Evolutionary conservation across 2,329 filamentous ascomycete genomes (phyloP).

Genomic region (Cladorrhinum sp.): DNA sequence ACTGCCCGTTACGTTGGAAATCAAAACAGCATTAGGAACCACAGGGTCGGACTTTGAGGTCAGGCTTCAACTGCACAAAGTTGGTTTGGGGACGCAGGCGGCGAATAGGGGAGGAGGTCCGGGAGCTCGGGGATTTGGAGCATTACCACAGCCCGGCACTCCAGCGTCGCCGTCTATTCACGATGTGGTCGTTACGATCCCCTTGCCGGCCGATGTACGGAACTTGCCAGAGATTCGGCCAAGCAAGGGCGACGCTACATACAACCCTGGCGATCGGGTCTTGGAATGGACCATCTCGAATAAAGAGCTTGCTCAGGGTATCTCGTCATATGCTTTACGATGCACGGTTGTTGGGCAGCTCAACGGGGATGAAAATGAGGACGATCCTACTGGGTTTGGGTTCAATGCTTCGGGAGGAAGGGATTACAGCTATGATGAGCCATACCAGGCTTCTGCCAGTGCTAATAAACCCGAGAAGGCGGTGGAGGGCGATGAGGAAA

Average conservation of each 20-base stretch:
- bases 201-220: constrained; percentile 73
- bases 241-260: constrained; percentile 78
- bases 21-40: constrained; percentile 74
- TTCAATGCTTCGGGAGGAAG: constrained; percentile 34
- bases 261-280: constrained; percentile 66
- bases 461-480: constrained; percentile 28
- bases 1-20: constrained; percentile 76
- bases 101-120: constrained; percentile 23
- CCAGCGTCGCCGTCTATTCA: constrained; percentile 64
- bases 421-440: constrained; percentile 49
- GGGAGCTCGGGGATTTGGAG: constrained; percentile 37
- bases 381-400: constrained; percentile 52
- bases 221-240: constrained; percentile 81
- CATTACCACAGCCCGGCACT: constrained; percentile 49
- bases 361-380: constrained; percentile 46
- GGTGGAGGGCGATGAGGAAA: constrained; percentile 39
- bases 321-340: constrained; percentile 68
- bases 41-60: constrained; percentile 86
- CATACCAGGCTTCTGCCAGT: constrained; percentile 46
- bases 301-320: constrained; percentile 68
- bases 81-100: constrained; percentile 45
- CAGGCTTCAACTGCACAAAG: constrained; percentile 66
- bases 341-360: constrained; percentile 73
- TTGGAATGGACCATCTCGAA: constrained; percentile 81
- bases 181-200: constrained; percentile 73